A percentile compares a stretch with the other conserved stretches of the same genome.
These are phyloP conservation scores for Oryza glaberrima DNA, from an alignment of 176 grass and related monocot species.

Conservation along the genomic window DNA sequence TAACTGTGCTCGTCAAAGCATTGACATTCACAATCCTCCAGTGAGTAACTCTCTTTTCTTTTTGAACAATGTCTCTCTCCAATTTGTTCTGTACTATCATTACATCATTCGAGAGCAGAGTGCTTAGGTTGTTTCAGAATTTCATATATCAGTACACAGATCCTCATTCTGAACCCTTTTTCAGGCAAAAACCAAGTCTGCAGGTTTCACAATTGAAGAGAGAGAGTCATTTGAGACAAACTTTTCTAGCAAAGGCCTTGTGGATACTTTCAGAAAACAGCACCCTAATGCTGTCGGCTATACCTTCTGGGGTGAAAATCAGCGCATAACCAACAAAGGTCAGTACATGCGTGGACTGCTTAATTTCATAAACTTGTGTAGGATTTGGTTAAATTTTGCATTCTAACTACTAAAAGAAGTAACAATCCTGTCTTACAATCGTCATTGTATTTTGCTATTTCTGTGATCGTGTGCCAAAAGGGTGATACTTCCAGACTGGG, in stretches of 20 bases:
- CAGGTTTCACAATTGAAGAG: constrained; percentile 88
- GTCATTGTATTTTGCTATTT: not conserved
- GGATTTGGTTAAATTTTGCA: not conserved
- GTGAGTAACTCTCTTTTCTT: constrained; percentile 48
- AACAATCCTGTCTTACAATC: not conserved
- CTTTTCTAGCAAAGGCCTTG: constrained; percentile 64
- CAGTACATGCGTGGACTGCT: not conserved
- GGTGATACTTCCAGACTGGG: not conserved
- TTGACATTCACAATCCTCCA: constrained; percentile 87
- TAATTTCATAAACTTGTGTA: not conserved
- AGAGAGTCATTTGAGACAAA: constrained; percentile 76
- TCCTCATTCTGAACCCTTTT: constrained; percentile 28
- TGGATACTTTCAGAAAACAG: constrained; percentile 89
- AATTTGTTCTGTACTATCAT: not conserved
- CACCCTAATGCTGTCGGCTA: constrained; percentile 74
- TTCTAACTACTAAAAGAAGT: not conserved
- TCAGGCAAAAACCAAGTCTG: constrained; percentile 77
- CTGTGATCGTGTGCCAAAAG: constrained; percentile 8
- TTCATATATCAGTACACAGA: not conserved
- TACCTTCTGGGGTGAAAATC: constrained; percentile 90
- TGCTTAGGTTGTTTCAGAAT: not conserved
- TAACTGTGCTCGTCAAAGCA: constrained; percentile 72
- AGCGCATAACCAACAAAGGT: constrained; percentile 51
- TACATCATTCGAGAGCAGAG: not conserved
- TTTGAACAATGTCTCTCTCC: not conserved